phyloP scores from a whole-genome alignment of 345 rosid species.

The Iberis pinnata region DNA sequence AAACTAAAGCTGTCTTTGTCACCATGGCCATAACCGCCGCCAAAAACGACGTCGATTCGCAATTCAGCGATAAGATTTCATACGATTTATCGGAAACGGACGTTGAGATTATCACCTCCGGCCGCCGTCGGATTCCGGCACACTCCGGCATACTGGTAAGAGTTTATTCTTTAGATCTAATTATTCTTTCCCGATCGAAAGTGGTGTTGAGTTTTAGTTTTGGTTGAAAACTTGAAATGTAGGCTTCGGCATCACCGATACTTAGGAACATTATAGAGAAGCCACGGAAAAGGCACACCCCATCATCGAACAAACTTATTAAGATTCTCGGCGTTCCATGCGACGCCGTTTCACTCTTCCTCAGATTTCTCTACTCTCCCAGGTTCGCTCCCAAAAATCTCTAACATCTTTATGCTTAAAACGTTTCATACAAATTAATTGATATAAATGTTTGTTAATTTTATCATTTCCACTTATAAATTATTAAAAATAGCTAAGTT shows the following conservation, averaged over 20 bases:
- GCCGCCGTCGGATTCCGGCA: slow-evolving; percentile 61
- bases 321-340: slow-evolving; percentile 77
- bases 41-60: slow-evolving; percentile 7
- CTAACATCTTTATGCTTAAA: too few relatives aligned
- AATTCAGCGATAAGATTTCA: slow-evolving; percentile 19
- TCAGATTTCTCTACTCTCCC: slow-evolving; percentile 54
- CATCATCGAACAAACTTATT: slow-evolving; percentile 38
- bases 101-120: slow-evolving; percentile 57
- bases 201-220: slow-evolving; percentile 20
- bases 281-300: slow-evolving; percentile 43
- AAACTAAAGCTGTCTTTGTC: too few relatives aligned
- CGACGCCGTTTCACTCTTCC: slow-evolving; percentile 64
- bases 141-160: slow-evolving; percentile 62
- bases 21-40: too few relatives aligned
- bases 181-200: too few relatives aligned
- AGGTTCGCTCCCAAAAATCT: too few relatives aligned
- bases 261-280: slow-evolving; percentile 53
- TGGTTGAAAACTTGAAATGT: not conserved
- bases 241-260: slow-evolving; percentile 72
- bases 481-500: too few relatives aligned
- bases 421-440: too few relatives aligned
- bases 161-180: too few relatives aligned
- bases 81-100: slow-evolving; percentile 32
- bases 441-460: too few relatives aligned
- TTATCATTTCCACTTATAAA: too few relatives aligned